Percentiles rank a stretch among this genome's conserved stretches.
These are phyloP conservation scores for Alternaria rosae DNA, from an alignment of 2,329 filamentous ascomycete genomes.

Conservation along the genomic window DNA sequence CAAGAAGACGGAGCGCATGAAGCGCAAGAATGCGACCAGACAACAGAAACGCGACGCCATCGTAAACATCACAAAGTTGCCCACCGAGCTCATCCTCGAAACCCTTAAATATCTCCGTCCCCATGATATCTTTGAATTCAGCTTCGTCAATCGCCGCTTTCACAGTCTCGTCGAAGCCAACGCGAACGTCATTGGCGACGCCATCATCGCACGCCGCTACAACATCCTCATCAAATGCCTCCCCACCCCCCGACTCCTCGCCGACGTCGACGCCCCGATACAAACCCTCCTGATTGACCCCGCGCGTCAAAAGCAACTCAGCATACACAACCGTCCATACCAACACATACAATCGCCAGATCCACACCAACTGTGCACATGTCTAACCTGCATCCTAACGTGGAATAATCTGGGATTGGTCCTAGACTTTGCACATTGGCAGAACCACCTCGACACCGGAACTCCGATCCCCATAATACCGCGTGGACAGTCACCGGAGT, in stretches of 20 bases:
- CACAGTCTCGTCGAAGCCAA: conserved; percentile 56
- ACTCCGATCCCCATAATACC: conserved; percentile 62
- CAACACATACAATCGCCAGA: conserved; percentile 61
- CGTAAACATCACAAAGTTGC: conserved; percentile 56
- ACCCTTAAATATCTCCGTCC: conserved; percentile 58
- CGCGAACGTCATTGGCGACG: conserved; percentile 53
- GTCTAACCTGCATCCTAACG: conserved; percentile 62
- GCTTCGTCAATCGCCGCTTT: conserved; percentile 54
- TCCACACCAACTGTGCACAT: conserved; percentile 61
- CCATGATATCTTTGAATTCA: conserved; percentile 60
- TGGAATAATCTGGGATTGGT: conserved; percentile 65
- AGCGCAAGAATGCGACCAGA: conserved; percentile 49
- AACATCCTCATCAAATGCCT: conserved; percentile 61
- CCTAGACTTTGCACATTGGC: conserved; percentile 66
- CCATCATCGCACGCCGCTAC: conserved; percentile 59
- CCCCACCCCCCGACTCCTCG: conserved; percentile 57
- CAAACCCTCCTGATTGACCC: conserved; percentile 51
- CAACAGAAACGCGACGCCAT: conserved; percentile 41
- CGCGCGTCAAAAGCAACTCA: conserved; percentile 54
- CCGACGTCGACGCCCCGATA: conserved; percentile 48
- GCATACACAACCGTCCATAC: conserved; percentile 60
- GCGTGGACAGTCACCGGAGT: conserved; percentile 56
- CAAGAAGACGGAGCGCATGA: conserved; percentile 61
- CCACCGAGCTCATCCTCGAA: conserved; percentile 61
- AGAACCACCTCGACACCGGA: conserved; percentile 58